phyloP scores from a whole-genome alignment of 495 filamentous ascomycete genomes.

The Neurospora sp. region DNA sequence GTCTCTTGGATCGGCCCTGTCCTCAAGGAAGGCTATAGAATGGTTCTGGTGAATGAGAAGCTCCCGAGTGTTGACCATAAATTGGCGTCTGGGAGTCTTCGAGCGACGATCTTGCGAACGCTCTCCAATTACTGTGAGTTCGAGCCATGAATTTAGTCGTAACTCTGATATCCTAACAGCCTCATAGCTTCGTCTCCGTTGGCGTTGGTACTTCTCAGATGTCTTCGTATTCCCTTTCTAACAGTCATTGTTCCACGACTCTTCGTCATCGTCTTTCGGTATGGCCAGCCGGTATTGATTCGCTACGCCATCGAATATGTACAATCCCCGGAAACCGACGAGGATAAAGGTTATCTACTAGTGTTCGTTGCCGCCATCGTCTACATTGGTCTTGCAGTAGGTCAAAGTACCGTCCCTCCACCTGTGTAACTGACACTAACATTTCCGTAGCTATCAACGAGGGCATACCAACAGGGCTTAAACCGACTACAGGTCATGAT shows the following conservation, averaged over 20 bases:
- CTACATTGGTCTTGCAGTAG: conserved; percentile 51
- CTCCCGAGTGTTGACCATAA: conserved; percentile 38
- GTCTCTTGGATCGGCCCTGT: conserved; percentile 57
- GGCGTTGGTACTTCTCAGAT: conserved; percentile 34
- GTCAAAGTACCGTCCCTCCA: neutral
- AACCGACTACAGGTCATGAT: conserved; percentile 52
- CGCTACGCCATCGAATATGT: conserved; percentile 43
- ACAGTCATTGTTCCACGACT: conserved; percentile 42
- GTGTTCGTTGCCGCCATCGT: conserved; percentile 47
- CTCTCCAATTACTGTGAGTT: conserved; percentile 24
- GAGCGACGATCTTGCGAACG: conserved; percentile 24
- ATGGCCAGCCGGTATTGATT: conserved; percentile 54
- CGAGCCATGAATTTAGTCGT: neutral
- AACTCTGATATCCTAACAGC: neutral
- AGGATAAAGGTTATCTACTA: conserved; percentile 41
- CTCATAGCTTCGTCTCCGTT: conserved; percentile 19
- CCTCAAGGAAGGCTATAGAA: conserved; percentile 40
- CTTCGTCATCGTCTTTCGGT: conserved; percentile 48
- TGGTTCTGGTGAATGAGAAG: conserved; percentile 33
- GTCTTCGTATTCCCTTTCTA: conserved; percentile 39
- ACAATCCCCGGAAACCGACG: conserved; percentile 13
- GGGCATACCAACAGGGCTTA: conserved; percentile 44
- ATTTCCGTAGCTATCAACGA: conserved; percentile 35
- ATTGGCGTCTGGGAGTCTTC: conserved; percentile 31
- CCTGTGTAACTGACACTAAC: neutral